Evolutionary conservation across 768 basidiomycete species (phyloP), one percentile per base, ranked within the genome.

Genomic region (Infundibulicybe gibba): DNA sequence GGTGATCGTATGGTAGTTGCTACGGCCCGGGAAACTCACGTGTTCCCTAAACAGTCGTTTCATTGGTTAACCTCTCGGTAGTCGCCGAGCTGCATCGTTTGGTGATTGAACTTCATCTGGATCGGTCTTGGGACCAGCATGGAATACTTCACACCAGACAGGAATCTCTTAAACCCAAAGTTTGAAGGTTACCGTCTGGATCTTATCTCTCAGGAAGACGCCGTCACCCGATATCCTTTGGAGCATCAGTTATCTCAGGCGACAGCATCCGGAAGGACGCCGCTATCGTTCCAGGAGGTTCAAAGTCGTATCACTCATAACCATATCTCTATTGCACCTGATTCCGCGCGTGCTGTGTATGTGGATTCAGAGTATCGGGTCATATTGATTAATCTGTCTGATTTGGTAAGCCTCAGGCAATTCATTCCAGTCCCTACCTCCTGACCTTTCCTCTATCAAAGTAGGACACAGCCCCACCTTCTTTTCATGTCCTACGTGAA

Each of bases 131-230:
- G n/a, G n/a, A n/a, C n/a, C n/a, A 25, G 25, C 37, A 67, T 69
- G 67, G 54, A 62, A 39, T 39, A 54, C 11, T 81, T 83, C 54
- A 58, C 55, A n/a, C 63, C 72, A 9, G 66, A 75, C 5, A 77
- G 77, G 35, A 58, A 71, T 25, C 73, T 92, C 13, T 63, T 88
- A 19, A 92, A 93, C 54, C 81, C 88, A 1, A 87, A 85, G 54
- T 94, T 94, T 48, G 90, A 94, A 53, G 87, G 87, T 2, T 93
- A 94, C 62, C 88, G 79, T 53, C 73, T 94, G 20, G 74, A 83
- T 50, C 66, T 80, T 3, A 68, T 89, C 31, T 61, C 71, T 10
- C 81, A 83, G 53, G 77, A 83, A n/a, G 67, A 77, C 6, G 66
- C 68, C 8, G 72, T 87, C 4, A 63, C 65, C 15, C 72, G 77